These are phyloP conservation scores for Fragilaria radians DNA, from an alignment of 108 stramenopile genomes.

Conservation along the genomic window DNA sequence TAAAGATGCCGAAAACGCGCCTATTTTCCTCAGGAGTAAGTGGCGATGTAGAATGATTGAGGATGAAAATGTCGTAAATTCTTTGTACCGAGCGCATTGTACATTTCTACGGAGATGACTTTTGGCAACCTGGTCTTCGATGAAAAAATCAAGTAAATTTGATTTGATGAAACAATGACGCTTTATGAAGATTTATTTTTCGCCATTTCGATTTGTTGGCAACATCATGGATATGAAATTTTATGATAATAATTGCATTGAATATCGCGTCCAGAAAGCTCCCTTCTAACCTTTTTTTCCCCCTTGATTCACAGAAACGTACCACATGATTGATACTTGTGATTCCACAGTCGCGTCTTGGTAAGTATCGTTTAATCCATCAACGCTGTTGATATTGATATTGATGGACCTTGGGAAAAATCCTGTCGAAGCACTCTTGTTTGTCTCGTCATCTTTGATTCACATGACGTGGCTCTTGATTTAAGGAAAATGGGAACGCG, in stretches of 20 bases:
- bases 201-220: neutral
- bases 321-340: slow-evolving; percentile 70
- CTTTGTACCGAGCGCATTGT: no score
- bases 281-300: no score
- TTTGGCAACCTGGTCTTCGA: neutral
- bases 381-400: neutral
- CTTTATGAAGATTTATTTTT: neutral
- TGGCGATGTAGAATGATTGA: slow-evolving; percentile 1
- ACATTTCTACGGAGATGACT: no score
- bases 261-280: no score
- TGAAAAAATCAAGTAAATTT: neutral
- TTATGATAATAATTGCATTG: no score
- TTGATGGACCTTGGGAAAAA: neutral
- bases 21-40: slow-evolving; percentile 37
- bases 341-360: slow-evolving; percentile 56
- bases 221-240: neutral
- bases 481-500: neutral
- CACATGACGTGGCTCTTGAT: neutral
- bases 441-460: neutral
- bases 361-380: slow-evolving; percentile 25
- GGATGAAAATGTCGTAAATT: neutral
- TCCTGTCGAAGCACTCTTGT: neutral
- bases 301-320: slow-evolving; percentile 49
- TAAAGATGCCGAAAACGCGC: slow-evolving; percentile 19
- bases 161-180: neutral